These are phyloP conservation scores for Laetiporus sulphureus DNA, from an alignment of 1,284 basidiomycete species.

Conservation along the genomic window DNA sequence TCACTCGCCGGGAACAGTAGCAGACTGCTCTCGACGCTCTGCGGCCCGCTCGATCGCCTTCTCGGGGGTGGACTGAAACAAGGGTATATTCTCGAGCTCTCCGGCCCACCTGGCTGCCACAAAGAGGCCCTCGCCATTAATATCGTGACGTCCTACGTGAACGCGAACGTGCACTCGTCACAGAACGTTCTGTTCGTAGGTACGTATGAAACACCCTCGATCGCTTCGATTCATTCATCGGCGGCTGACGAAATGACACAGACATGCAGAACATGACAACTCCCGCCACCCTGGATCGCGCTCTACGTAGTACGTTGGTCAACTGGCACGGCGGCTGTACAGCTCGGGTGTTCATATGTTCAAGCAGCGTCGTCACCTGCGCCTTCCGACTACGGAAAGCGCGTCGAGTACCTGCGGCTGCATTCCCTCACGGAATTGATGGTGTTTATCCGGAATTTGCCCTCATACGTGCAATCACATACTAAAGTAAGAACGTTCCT, in stretches of 20 bases:
- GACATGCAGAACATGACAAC: slow-evolving; percentile 66
- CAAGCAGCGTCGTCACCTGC: slow-evolving; percentile 19
- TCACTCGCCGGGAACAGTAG: slow-evolving; percentile 31
- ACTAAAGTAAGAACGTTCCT: slow-evolving; percentile 34
- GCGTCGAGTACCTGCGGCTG: slow-evolving; percentile 39
- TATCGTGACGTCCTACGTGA: slow-evolving; percentile 40
- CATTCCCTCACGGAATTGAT: slow-evolving; percentile 50
- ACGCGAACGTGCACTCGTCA: slow-evolving; percentile 36
- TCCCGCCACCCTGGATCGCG: slow-evolving; percentile 36
- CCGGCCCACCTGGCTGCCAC: slow-evolving; percentile 64
- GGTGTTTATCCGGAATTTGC: slow-evolving; percentile 50
- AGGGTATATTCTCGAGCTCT: slow-evolving; percentile 62
- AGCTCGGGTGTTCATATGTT: slow-evolving; percentile 6
- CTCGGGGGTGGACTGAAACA: slow-evolving; percentile 53
- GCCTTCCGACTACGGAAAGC: slow-evolving; percentile 22
- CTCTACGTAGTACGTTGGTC: slow-evolving; percentile 32
- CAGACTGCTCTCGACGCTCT: slow-evolving; percentile 37
- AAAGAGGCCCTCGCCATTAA: slow-evolving; percentile 50
- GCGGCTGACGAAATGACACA: slow-evolving; percentile 19
- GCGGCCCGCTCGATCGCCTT: slow-evolving; percentile 45
- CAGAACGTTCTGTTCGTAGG: slow-evolving; percentile 58
- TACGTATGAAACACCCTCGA: too few species aligned
- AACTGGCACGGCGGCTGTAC: slow-evolving; percentile 3
- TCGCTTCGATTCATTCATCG: slow-evolving; percentile 8
- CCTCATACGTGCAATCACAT: slow-evolving; percentile 35